Evolutionary conservation across 2,329 filamentous ascomycete genomes (phyloP).

Genomic region (Aspergillus hiratsukae): DNA sequence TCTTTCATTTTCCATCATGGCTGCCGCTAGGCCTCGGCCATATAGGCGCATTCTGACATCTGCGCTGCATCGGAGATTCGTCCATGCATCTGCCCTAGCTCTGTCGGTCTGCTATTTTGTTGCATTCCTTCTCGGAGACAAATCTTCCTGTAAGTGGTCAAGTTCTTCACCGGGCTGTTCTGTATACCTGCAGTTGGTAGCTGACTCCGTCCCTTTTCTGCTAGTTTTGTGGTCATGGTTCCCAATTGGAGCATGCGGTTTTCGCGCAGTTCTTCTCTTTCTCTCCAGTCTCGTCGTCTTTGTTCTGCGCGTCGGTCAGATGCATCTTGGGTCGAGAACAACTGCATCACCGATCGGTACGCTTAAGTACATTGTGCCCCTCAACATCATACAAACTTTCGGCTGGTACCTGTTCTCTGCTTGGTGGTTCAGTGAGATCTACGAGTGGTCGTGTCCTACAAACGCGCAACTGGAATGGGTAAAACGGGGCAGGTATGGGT

Average conservation of each 20-base stretch:
- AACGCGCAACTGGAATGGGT: slow-evolving; percentile 66
- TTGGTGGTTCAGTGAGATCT: slow-evolving; percentile 74
- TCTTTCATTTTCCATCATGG: slow-evolving; percentile 31
- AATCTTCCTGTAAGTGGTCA: slow-evolving; percentile 58
- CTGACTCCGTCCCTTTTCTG: slow-evolving; percentile 4
- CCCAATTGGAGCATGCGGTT: slow-evolving; percentile 68
- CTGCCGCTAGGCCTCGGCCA: slow-evolving; percentile 36
- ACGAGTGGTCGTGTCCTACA: slow-evolving; percentile 64
- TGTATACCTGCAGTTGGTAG: neutral
- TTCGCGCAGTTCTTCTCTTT: slow-evolving; percentile 73
- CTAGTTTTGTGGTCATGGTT: slow-evolving; percentile 83
- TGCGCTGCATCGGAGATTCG: slow-evolving; percentile 80
- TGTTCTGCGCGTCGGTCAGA: slow-evolving; percentile 78
- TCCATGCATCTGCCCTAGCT: slow-evolving; percentile 66
- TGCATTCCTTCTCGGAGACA: slow-evolving; percentile 65
- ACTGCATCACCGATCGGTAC: slow-evolving; percentile 64
- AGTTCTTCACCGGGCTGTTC: neutral
- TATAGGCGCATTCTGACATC: slow-evolving; percentile 93
- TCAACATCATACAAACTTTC: slow-evolving; percentile 64
- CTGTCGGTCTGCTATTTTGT: slow-evolving; percentile 69
- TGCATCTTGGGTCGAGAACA: slow-evolving; percentile 70
- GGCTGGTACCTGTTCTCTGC: slow-evolving; percentile 75
- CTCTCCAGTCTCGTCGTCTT: slow-evolving; percentile 71
- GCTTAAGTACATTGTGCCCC: slow-evolving; percentile 54
- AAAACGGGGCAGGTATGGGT: slow-evolving; percentile 59